phyloP scores from a whole-genome alignment of 495 filamentous ascomycete species.

The Bryoglossum gracile region DNA sequence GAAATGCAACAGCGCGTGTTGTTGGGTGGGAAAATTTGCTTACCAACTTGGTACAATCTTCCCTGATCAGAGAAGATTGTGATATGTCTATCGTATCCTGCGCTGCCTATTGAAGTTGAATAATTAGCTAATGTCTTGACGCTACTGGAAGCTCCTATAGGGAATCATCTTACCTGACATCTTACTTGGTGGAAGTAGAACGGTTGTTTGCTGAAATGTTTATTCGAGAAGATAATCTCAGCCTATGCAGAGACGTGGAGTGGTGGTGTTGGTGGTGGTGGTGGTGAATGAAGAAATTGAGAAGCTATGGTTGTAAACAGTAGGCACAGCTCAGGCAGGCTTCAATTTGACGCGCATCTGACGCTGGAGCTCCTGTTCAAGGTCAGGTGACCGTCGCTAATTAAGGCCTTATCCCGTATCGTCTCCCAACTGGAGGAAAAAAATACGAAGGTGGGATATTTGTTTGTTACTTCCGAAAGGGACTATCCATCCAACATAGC shows the following conservation, averaged over 20 bases:
- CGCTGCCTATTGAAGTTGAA: conserved; percentile 58
- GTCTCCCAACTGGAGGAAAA: not conserved
- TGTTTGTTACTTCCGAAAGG: not conserved
- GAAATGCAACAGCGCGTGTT: too few species aligned
- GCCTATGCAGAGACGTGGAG: not conserved
- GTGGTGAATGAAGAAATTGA: not conserved
- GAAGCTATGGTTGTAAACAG: conserved; percentile 4
- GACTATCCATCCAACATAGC: conserved; percentile 6
- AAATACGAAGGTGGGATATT: not conserved
- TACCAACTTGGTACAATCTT: conserved; percentile 98
- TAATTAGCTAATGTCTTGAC: conserved; percentile 14
- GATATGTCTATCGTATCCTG: conserved; percentile 96
- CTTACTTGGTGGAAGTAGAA: conserved; percentile 19
- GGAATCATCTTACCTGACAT: conserved; percentile 32
- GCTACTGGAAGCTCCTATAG: conserved; percentile 3
- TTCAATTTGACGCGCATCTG: not conserved
- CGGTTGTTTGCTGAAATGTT: not conserved
- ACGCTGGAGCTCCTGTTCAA: not conserved
- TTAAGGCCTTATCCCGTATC: too few species aligned
- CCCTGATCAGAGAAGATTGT: conserved; percentile 99
- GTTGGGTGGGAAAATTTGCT: too few species aligned
- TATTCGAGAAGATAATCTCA: not conserved
- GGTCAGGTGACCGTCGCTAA: conserved; percentile 3
- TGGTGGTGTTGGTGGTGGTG: not conserved
- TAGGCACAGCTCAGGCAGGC: too few species aligned